Evolutionary conservation across 345 rosid species (phyloP).

Genomic region (Populus pruinosa): DNA sequence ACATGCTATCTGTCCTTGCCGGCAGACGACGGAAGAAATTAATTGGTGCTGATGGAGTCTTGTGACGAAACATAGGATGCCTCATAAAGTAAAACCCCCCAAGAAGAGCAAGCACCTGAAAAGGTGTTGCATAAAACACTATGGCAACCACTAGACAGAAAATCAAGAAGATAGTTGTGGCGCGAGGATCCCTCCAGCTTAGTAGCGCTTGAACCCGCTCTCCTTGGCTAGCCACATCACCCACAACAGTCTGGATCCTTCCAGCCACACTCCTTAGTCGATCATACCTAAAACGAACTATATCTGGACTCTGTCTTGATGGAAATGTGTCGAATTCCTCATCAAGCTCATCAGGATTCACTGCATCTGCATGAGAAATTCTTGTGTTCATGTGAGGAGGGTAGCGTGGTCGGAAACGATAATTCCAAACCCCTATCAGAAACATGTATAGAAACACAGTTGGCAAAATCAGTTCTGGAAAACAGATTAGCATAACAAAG

Average conservation of each 20-base stretch:
- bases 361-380: constrained; percentile 25
- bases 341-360: constrained; percentile 28
- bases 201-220: constrained; percentile 26
- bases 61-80: constrained; percentile 30
- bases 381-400: constrained; percentile 34
- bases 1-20: constrained; percentile 28
- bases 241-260: constrained; percentile 31
- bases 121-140: constrained; percentile 24
- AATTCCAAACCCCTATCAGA: constrained; percentile 28
- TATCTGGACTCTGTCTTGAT: constrained; percentile 14
- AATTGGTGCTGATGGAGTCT: constrained; percentile 21
- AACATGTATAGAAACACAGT: constrained; percentile 29
- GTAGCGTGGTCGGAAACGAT: constrained; percentile 21
- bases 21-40: constrained; percentile 35
- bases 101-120: constrained; percentile 25
- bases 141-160: constrained; percentile 21
- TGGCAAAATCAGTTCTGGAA: constrained; percentile 28
- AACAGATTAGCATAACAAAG: constrained; percentile 25
- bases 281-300: constrained; percentile 28
- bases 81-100: constrained; percentile 24
- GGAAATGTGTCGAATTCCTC: constrained; percentile 34
- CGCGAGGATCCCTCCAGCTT: constrained; percentile 33
- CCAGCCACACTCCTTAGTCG: constrained; percentile 31
- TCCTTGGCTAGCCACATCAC: constrained; percentile 31
- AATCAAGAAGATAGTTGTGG: constrained; percentile 21